Conservation (phyloP, 208 protist genomes). For the Wallacemonas sp. region DNA sequence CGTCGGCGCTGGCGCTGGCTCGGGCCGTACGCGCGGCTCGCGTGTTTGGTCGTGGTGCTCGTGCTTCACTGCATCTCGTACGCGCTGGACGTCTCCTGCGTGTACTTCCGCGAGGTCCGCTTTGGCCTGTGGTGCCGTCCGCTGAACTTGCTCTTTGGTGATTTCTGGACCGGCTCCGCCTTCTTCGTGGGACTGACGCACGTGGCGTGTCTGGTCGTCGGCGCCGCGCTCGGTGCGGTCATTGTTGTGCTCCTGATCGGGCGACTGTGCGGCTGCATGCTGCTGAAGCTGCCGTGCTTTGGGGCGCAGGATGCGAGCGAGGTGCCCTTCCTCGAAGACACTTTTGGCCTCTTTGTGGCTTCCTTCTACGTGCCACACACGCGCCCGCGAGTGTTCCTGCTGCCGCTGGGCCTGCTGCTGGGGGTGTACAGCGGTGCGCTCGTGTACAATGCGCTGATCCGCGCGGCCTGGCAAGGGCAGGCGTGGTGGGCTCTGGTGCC, state of each 20-base stretch:
- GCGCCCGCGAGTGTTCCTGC: slow-evolving; percentile 28
- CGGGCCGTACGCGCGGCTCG: slow-evolving; percentile 29
- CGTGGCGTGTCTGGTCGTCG: slow-evolving; percentile 18
- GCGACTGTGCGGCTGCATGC: slow-evolving; percentile 18
- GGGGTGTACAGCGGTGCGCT: slow-evolving; percentile 37
- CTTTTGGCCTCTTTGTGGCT: slow-evolving; percentile 27
- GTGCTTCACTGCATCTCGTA: slow-evolving; percentile 32
- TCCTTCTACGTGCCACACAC: slow-evolving; percentile 18
- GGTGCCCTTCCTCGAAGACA: slow-evolving; percentile 9
- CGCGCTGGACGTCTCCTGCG: slow-evolving; percentile 24
- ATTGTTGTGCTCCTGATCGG: slow-evolving; percentile 22
- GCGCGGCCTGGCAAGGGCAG: slow-evolving; percentile 30
- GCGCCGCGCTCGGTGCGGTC: slow-evolving; percentile 19
- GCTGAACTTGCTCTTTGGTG: slow-evolving; percentile 25
- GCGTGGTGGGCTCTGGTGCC: slow-evolving; percentile 28
- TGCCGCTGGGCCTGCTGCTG: slow-evolving; percentile 27
- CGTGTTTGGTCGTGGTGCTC: slow-evolving; percentile 24
- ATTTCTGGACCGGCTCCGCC: slow-evolving; percentile 31
- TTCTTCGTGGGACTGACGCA: slow-evolving; percentile 51
- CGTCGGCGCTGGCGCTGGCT: slow-evolving; percentile 23
- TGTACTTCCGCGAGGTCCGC: slow-evolving; percentile 18
- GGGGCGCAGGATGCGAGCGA: slow-evolving; percentile 33
- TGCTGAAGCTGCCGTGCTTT: slow-evolving; percentile 36
- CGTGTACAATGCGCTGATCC: slow-evolving; percentile 42
- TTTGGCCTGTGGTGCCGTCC: slow-evolving; percentile 33